phyloP scores from a whole-genome alignment of 2,329 filamentous ascomycete species.

The Aaosphaeria pasadenensis region DNA sequence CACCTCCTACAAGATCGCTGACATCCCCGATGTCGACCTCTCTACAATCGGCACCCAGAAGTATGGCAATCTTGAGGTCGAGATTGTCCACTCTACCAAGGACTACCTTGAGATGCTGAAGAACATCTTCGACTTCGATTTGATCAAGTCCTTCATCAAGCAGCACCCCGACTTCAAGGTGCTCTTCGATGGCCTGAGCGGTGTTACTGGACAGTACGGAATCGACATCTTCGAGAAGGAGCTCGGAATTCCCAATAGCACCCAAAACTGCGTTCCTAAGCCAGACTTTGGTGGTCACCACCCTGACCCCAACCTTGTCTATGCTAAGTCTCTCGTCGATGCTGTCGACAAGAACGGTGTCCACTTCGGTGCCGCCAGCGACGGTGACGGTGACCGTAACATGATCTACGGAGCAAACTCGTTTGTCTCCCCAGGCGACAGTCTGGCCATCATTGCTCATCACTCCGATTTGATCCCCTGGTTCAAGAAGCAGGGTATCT shows the following conservation, averaged over 20 bases:
- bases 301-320: slow-evolving; percentile 96
- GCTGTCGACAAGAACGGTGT: slow-evolving; percentile 87
- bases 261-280: slow-evolving; percentile 87
- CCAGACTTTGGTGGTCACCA: slow-evolving; percentile 97
- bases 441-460: slow-evolving; percentile 95
- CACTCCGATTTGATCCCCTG: slow-evolving; percentile 95
- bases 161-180: slow-evolving; percentile 91
- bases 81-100: slow-evolving; percentile 87
- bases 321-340: slow-evolving; percentile 91
- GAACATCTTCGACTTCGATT: slow-evolving; percentile 95
- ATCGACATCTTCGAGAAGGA: slow-evolving; percentile 93
- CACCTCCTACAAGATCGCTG: slow-evolving; percentile 86
- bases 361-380: slow-evolving; percentile 93
- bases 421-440: slow-evolving; percentile 97
- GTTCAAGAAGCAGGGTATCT: slow-evolving; percentile 96
- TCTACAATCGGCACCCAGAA: slow-evolving; percentile 76
- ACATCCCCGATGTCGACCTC: slow-evolving; percentile 84
- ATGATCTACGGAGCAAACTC: slow-evolving; percentile 99
- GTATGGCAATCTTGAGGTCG: slow-evolving; percentile 85
- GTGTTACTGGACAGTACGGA: slow-evolving; percentile 94
- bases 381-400: slow-evolving; percentile 97
- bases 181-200: slow-evolving; percentile 89
- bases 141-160: slow-evolving; percentile 92
- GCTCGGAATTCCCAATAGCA: slow-evolving; percentile 77
- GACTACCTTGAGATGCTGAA: slow-evolving; percentile 96